Percentiles rank a stretch among this genome's conserved stretches.
Evolutionary conservation across 441 rosid species (phyloP).

Genomic region (Mallotus repandus): DNA sequence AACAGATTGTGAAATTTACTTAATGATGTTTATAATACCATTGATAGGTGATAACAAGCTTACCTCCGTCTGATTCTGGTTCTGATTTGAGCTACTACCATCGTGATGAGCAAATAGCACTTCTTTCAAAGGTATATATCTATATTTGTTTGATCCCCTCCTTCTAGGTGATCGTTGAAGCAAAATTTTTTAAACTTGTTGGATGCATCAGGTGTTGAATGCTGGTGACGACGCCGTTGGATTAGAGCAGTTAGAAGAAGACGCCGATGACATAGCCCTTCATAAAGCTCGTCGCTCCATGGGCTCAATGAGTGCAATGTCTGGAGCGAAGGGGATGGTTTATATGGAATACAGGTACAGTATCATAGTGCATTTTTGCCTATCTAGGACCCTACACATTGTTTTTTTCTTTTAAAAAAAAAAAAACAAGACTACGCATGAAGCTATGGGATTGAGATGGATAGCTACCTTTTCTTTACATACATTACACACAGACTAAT

Average conservation of each 20-base stretch:
- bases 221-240: constrained; percentile 90
- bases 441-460: background rate
- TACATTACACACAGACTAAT: no score
- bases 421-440: no score
- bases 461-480: background rate
- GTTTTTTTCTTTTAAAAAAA: background rate
- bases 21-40: background rate
- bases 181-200: constrained; percentile 20
- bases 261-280: constrained; percentile 82
- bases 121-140: constrained; percentile 60
- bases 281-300: constrained; percentile 62
- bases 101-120: constrained; percentile 72
- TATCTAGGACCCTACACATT: background rate
- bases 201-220: constrained; percentile 52
- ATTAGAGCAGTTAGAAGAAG: constrained; percentile 85
- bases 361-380: background rate
- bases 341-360: constrained; percentile 87
- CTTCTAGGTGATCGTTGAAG: background rate
- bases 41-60: constrained; percentile 78
- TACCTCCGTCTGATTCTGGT: constrained; percentile 83
- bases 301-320: constrained; percentile 85
- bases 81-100: constrained; percentile 66
- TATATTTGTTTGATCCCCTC: background rate
- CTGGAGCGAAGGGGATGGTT: constrained; percentile 87
- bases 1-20: background rate